Base-by-base conservation (phyloP, 768 basidiomycete genomes). In the Clitopilus hobsonii region DNA sequence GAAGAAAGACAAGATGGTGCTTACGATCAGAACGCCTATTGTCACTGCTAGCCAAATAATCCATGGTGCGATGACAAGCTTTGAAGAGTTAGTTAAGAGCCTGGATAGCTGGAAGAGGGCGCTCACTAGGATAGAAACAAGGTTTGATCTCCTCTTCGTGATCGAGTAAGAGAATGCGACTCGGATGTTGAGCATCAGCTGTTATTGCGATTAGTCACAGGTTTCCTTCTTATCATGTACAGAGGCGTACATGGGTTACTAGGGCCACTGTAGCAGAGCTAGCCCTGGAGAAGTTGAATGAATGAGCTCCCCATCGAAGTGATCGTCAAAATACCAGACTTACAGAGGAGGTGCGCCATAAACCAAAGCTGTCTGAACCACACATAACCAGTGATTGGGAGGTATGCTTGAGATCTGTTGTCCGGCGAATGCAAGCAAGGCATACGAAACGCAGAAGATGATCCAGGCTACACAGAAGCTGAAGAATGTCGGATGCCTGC, bases 381-480 rank as follows among this genome's bases (percentile, higher is more conserved):
- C 56, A 41, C 72, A 75, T 3, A 73, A 48, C 3, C 49, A 54
- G 30, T 58, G 60, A n/a, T 54, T 52, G 16, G 71, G 67, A 11
- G 28, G 36, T 0, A 30, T 52, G 24, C 55, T 50, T 18, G 52
- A 32, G 25, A 53, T 60, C 55, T 69, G 67, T 49, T 71, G 67
- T 38, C 70, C 71, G 56, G 69, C 65, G 56, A 73, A 65, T 25
- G 63, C 59, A 22, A 72, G 62, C 38, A 75, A 57, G 6, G 65
- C 58, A 59, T 71, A 73, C 8, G 72, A 72, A 27, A 69, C 26
- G 26, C 71, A 68, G 38, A 66, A 72, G 8, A 71, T 58, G 16
- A 70, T 67, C 72, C 72, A 75, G 1, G 69, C 64, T 22, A 68
- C 49, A 55, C 68, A 68, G 52, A 73, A 74, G 58, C 67, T 71